Percentiles rank a stretch among this genome's conserved stretches.
These are phyloP conservation scores for Fraxinus cuspidata DNA, from an alignment of 257 asterid genomes.

Conservation along the genomic window DNA sequence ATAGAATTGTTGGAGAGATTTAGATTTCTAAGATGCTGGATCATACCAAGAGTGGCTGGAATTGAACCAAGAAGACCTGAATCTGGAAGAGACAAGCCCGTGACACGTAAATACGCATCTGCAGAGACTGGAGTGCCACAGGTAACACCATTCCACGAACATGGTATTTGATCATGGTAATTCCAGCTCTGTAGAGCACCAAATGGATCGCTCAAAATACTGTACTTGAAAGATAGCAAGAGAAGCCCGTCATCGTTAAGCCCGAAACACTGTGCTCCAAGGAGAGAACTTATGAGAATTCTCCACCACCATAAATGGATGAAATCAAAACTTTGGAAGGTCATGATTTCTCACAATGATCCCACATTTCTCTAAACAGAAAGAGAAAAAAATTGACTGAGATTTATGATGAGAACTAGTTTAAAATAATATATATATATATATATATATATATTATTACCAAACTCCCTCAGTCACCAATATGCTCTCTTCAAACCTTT, in stretches of 20 bases:
- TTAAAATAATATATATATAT: slow-evolving; percentile 6
- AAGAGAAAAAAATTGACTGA: slow-evolving; percentile 31
- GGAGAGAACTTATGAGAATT: slow-evolving; percentile 34
- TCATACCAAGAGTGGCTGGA: slow-evolving; percentile 68
- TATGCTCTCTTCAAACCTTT: slow-evolving; percentile 51
- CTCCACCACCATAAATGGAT: slow-evolving; percentile 53
- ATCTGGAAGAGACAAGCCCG: slow-evolving; percentile 59
- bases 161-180: slow-evolving; percentile 56
- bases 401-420: slow-evolving; percentile 42
- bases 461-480: slow-evolving; percentile 47
- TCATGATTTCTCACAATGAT: slow-evolving; percentile 50
- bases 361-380: slow-evolving; percentile 43
- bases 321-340: slow-evolving; percentile 30
- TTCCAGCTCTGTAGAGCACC: slow-evolving; percentile 61
- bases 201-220: slow-evolving; percentile 57
- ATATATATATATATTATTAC: not conserved
- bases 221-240: slow-evolving; percentile 65
- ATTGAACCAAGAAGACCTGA: slow-evolving; percentile 67
- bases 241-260: slow-evolving; percentile 76
- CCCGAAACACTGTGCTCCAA: slow-evolving; percentile 43
- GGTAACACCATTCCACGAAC: slow-evolving; percentile 80
- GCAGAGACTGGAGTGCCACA: slow-evolving; percentile 61
- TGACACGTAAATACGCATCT: slow-evolving; percentile 60
- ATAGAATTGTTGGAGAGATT: slow-evolving; percentile 79
- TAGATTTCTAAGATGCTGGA: slow-evolving; percentile 49